These are phyloP conservation scores for Phytophthora vignae DNA, from an alignment of 352 stramenopile species.

Conservation along the genomic window DNA sequence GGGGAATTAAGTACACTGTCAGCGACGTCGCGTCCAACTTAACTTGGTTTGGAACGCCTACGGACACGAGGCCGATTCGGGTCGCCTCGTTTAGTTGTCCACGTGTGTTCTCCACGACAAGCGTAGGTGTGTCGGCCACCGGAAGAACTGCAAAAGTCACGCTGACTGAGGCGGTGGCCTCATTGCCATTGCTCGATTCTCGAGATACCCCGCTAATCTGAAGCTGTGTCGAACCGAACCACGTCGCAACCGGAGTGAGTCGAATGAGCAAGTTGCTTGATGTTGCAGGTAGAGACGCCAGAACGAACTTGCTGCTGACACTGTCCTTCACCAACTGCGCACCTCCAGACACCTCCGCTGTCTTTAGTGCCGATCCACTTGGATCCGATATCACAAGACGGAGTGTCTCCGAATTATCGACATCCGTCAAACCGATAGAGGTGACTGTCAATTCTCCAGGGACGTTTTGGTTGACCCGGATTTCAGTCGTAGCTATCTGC, in stretches of 20 bases:
- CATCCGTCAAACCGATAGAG: constrained; percentile 40
- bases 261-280: constrained; percentile 37
- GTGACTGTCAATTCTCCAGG: constrained; percentile 39
- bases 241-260: constrained; percentile 31
- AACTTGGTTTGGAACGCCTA: constrained; percentile 34
- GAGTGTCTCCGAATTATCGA: constrained; percentile 55
- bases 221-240: constrained; percentile 49
- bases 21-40: constrained; percentile 50
- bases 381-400: constrained; percentile 41
- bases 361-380: constrained; percentile 26
- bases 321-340: constrained; percentile 32
- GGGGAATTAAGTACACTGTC: constrained; percentile 46
- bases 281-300: constrained; percentile 21
- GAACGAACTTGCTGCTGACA: constrained; percentile 31
- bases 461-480: constrained; percentile 48
- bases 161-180: constrained; percentile 18
- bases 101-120: constrained; percentile 50
- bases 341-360: constrained; percentile 33
- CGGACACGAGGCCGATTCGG: constrained; percentile 44
- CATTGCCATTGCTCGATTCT: constrained; percentile 36
- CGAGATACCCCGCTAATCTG: constrained; percentile 45
- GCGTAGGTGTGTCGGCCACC: constrained; percentile 44
- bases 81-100: constrained; percentile 41
- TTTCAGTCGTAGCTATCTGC: constrained; percentile 12
- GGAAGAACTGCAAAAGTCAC: constrained; percentile 46